Evolutionary conservation across 1,139 yeast genomes (phyloP).

Genomic region (Yamadazyma pseudoaaseri): DNA sequence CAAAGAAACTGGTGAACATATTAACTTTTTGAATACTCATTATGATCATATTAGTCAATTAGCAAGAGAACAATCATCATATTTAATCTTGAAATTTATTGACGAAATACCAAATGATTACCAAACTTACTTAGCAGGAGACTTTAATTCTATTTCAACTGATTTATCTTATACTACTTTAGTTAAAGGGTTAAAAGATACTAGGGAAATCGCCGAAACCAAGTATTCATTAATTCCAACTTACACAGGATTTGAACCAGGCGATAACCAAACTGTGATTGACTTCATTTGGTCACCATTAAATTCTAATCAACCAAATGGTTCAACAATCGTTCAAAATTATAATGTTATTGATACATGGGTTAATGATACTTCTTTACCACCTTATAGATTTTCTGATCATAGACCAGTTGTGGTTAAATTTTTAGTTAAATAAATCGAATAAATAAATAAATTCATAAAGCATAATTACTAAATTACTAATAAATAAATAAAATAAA

Average conservation of each 20-base stretch:
- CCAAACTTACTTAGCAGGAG: slow-evolving; percentile 34
- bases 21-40: slow-evolving; percentile 43
- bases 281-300: slow-evolving; percentile 32
- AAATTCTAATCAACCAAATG: slow-evolving; percentile 9
- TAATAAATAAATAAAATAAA: slow-evolving; percentile 4
- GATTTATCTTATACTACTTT: slow-evolving; percentile 23
- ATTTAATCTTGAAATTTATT: slow-evolving; percentile 31
- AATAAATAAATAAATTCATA: background rate
- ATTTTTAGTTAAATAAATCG: background rate
- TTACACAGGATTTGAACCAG: slow-evolving; percentile 38
- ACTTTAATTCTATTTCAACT: slow-evolving; percentile 14
- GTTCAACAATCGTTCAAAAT: slow-evolving; percentile 21
- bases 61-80: slow-evolving; percentile 31
- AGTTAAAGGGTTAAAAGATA: slow-evolving; percentile 22
- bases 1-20: slow-evolving; percentile 17
- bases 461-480: slow-evolving; percentile 6
- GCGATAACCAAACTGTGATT: slow-evolving; percentile 21
- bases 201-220: slow-evolving; percentile 19
- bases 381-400: slow-evolving; percentile 33
- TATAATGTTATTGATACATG: slow-evolving; percentile 35
- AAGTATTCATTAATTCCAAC: slow-evolving; percentile 28
- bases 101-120: slow-evolving; percentile 25
- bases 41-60: slow-evolving; percentile 40
- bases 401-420: slow-evolving; percentile 41
- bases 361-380: slow-evolving; percentile 16